Evolutionary conservation across 108 stramenopile genomes (phyloP).

Genomic region (Cyclostephanos tholiformis): DNA sequence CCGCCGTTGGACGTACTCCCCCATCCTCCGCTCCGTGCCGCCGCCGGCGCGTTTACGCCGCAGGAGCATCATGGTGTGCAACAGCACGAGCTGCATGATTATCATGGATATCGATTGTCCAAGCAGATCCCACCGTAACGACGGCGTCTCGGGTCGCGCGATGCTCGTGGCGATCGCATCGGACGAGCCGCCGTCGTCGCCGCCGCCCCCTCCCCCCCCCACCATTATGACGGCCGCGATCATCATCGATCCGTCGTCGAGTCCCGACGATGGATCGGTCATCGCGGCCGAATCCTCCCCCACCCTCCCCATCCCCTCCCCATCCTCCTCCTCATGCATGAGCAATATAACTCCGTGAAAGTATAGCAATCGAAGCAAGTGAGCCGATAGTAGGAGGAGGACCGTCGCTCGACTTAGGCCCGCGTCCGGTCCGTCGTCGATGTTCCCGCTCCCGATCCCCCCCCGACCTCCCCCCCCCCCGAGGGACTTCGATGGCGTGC

Average conservation of each 20-base stretch:
- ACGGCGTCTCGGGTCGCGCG: conserved; percentile 3
- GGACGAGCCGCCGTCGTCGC: no score
- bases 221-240: neutral
- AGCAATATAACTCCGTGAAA: conserved; percentile 42
- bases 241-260: neutral
- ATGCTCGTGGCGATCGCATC: neutral
- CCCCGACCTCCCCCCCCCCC: neutral
- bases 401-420: conserved; percentile 45
- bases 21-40: neutral
- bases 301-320: neutral
- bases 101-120: conserved; percentile 51
- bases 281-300: no score
- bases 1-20: conserved; percentile 10
- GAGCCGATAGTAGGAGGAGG: conserved; percentile 37
- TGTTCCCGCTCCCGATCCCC: neutral
- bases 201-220: no score
- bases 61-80: conserved; percentile 41
- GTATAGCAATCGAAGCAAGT: conserved; percentile 48
- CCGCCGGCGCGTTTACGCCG: conserved; percentile 15
- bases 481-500: conserved; percentile 27
- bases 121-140: conserved; percentile 38
- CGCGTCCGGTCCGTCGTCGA: neutral
- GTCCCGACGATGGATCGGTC: conserved; percentile 1
- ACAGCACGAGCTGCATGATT: conserved; percentile 36
- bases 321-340: conserved; percentile 8